Evolutionary conservation across 352 stramenopile genomes (phyloP), one percentile per base, ranked within the genome.

Genomic region (Phytopythium litorale): DNA sequence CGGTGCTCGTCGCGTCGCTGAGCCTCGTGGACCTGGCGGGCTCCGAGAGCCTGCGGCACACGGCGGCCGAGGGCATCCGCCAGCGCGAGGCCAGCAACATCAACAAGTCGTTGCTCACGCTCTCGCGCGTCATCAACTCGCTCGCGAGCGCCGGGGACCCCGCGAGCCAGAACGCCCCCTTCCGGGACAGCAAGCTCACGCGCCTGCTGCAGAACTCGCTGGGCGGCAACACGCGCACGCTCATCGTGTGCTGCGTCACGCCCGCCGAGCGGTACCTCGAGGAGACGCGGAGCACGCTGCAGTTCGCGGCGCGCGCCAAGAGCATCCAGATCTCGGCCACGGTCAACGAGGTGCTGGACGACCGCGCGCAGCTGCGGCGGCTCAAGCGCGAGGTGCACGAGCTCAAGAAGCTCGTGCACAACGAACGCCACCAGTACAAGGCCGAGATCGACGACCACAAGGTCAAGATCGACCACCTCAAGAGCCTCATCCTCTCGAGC

Each of bases 1-100:
- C 88, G 18, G 89, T 99, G 37, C 74, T 97, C 33, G 91, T 99
- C 8, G 97, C 92, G 4, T 97, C 91, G 30, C 76, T 99, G 7
- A 99, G 97, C 60, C 81, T 99, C 42, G 97, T 99, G 32, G 97
- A 99, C 76, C 82, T 99, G 4, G 98, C 98, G 1, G 98, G 98
- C 18, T 98, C 91, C 3, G 97, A 99, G 73, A 98, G 94, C 76
- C 84, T 98, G 58, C 81, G 96, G 48, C 89, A 98, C 71, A 99
- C 97, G 33, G 93, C 87, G 8, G 94, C 96, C 1, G 97, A 97
- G 43, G 97, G 97, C 13, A 84, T 96, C 50, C 87, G 95, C 40
- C 91, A 98, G 73, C 97, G 98, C 65, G 97, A 99, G 68, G 95
- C 95, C 43, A 87, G 88, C 25, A 98, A 98, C 68, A 99, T 99